Evolutionary conservation across 2,329 filamentous ascomycete species (phyloP), one percentile per base, ranked within the genome.

Genomic region (Raffaelea albimanens): DNA sequence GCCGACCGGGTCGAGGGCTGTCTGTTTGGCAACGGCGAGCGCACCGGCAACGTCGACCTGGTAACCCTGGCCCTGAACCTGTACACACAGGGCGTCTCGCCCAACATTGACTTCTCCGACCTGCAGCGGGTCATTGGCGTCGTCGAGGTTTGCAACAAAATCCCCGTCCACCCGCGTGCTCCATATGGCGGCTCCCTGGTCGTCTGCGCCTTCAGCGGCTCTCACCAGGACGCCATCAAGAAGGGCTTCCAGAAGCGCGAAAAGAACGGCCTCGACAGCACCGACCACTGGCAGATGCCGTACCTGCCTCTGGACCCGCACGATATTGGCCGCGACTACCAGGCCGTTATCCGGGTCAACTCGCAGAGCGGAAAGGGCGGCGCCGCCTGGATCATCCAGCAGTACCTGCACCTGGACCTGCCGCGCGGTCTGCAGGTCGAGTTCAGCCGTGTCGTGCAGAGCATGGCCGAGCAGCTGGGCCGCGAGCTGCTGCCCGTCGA

Each of bases 261-360:
- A 61, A 66, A 73, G 40, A 66, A 74, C 1, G 75, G 73, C 46
- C 71, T 75, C 41, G 70, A 67, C 5, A 70, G 76, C 60, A 80
- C 91, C 48, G 79, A 82, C 59, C 71, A 68, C 38, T 97, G 91
- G 91, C 71, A 86, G 57, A 76, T 96, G 36, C 91, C 91, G 0
- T 97, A 97, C 62, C 82, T 97, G 43, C 91, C 91, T 13, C 77
- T 97, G 58, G 91, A 97, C 60, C 91, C 91, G 5, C 76, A 85
- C 60, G 91, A 97, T 60, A 95, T 97, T 54, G 91, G 91, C 44
- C 82, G 91, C 49, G 96, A 83, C n/a, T 97, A 97, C 76, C 90
- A 97, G 68, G 91, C 91, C 50, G 85, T 97, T 61, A 97, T 97
- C 62, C 86, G 91, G 51, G 91, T 97, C 76, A 98, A 97, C 73